Base-by-base conservation (phyloP, 2,329 filamentous ascomycete genomes). In the Fusarium sp. region DNA sequence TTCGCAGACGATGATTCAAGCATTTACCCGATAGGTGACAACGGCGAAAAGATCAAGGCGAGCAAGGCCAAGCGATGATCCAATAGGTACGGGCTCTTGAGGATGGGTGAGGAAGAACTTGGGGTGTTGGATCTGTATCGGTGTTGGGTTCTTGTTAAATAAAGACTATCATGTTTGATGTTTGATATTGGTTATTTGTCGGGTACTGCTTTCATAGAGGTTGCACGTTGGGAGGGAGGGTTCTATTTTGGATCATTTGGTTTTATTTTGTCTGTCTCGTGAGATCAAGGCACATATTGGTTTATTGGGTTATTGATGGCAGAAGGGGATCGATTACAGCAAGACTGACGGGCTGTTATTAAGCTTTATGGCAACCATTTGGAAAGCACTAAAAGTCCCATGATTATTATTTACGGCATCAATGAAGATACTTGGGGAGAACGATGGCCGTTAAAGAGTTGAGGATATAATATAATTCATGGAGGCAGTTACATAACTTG, bases 1-100 rank as follows among this genome's bases (percentile, higher is more conserved):
- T 97, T 88, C 72, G 85, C 84, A 9, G 80, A 91, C 45, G 88
- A 91, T 49, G 73, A 72, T 21, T 75, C 71, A 33, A 84, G 81
- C 68, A 77, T 81, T 54, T 86, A 86, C 66, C 73, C 79, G 11
- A 73, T 49, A 45, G 70, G 64, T 14, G 74, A 77, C 10, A 66
- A 66, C 23, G 59, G 61, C 35, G 53, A 48, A 11, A 76, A 73
- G 49, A 54, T 61, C 21, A 75, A 73, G 57, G 72, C 68, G 33
- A 65, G 44, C 14, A 73, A 75, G 57, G 54, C 62, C 31, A 69
- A 66, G 8, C 55, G 44, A 49, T 65, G 42, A 57, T 43, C 17
- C 15, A 46, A 15, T 17, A 25, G 23, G 32, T 32, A 41, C 17
- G 39, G 25, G 37, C 49, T 44, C 27, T 17, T 32, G 15, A 21